Base-by-base conservation (phyloP, 2,329 filamentous ascomycete species). In the Fusarium sp. region DNA sequence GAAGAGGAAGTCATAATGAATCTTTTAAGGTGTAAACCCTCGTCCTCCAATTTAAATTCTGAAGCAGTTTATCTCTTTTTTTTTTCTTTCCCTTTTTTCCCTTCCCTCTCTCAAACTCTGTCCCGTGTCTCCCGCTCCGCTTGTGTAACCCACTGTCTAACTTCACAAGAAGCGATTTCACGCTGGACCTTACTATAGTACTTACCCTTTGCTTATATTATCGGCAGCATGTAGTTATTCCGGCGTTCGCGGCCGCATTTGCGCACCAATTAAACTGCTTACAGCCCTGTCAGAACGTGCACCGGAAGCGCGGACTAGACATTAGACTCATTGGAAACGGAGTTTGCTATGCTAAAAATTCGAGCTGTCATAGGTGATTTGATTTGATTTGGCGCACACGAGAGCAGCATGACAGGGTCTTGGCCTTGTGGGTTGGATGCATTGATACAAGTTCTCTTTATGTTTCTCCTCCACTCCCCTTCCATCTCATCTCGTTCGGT, bases 181-280 rank as follows among this genome's bases (percentile, higher is more conserved):
- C 27, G 27, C 33, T n/a, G 35, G 35, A 37, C 35, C 33, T 22
- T 20, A n/a, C n/a, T n/a, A n/a, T n/a, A n/a, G n/a, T 22, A 22
- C 20, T 35, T 37, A 37, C 10, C 15, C 35, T 23, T 7, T 23
- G 23, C 23, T 37, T 62, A 62, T 62, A 62, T 62, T n/a, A 33
- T 46, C 41, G 19, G 27, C 43, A 43, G 56, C 58, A 43, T 69
- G 44, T 50, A 59, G 35, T 41, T 55, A 49, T 44, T 50, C 53
- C 33, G 56, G 58, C 49, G 41, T 57, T 53, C 40, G 53, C 43
- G 33, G 23, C 50, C 50, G 51, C 49, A 69, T 55, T 69, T 37
- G 66, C 66, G 66, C 66, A 62, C 66, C 66, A 69, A 69, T 69
- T 25, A 22, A 30, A 60, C 56, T 9, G 20, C 19, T 15, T 15